phyloP scores from a whole-genome alignment of 768 basidiomycete genomes.

The Sporobolomyces phaffii region DNA sequence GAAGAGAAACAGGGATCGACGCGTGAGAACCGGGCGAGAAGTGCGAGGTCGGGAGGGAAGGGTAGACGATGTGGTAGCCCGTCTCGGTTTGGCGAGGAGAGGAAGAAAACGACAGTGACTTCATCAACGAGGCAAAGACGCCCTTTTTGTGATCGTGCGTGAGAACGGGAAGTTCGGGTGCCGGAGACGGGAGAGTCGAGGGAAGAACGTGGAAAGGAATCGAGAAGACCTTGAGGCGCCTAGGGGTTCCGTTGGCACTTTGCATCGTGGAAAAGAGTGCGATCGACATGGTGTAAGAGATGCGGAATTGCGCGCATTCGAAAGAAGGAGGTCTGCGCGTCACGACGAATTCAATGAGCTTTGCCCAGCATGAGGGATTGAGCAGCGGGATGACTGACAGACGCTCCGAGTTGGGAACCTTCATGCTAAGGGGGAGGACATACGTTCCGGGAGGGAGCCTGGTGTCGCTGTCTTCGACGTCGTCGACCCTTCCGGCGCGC shows the following conservation, averaged over 20 bases:
- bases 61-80: constrained; percentile 41
- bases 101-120: constrained; percentile 36
- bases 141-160: constrained; percentile 41
- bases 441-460: constrained; percentile 41
- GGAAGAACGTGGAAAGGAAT: constrained; percentile 43
- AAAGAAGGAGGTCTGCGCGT: constrained; percentile 40
- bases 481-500: constrained; percentile 12
- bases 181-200: constrained; percentile 39
- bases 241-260: constrained; percentile 33
- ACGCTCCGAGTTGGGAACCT: constrained; percentile 42
- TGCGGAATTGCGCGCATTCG: constrained; percentile 41
- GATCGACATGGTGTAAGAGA: constrained; percentile 43
- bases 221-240: constrained; percentile 41
- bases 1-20: constrained; percentile 40
- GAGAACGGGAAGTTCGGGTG: constrained; percentile 41
- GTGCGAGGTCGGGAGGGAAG: constrained; percentile 41
- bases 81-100: constrained; percentile 30
- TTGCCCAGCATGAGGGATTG: neutral
- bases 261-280: constrained; percentile 39
- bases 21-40: constrained; percentile 40
- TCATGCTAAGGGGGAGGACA: constrained; percentile 43
- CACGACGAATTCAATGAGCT: neutral
- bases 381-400: constrained; percentile 28
- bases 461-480: constrained; percentile 29
- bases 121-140: constrained; percentile 39